phyloP scores from a whole-genome alignment of 805 yeast species.

The Monosporozyma servazzii region DNA sequence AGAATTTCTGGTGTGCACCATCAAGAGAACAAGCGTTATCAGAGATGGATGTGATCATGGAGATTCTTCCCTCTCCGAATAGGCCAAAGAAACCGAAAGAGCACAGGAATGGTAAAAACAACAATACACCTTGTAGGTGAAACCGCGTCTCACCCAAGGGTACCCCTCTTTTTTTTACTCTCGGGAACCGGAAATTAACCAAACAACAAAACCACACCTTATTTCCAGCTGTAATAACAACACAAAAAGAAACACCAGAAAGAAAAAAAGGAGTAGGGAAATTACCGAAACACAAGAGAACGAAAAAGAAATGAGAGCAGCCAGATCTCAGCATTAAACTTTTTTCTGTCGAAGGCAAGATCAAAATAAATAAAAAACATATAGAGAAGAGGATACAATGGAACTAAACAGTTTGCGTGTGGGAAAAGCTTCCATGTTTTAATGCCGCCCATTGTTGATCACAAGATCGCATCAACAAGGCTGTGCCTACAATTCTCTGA shows the following conservation, averaged over 20 bases:
- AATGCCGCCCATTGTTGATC: background rate
- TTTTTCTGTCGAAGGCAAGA: background rate
- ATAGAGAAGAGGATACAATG: background rate
- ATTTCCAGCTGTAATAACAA: background rate
- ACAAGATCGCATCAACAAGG: background rate
- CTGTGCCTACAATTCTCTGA: background rate
- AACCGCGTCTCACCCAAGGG: too few species aligned
- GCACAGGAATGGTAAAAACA: too few species aligned
- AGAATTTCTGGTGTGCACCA: too few species aligned
- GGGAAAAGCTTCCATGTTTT: background rate
- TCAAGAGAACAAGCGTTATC: too few species aligned
- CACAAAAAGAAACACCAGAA: background rate
- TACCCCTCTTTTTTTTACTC: too few species aligned
- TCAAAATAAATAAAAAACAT: too few species aligned
- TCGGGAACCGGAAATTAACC: too few species aligned
- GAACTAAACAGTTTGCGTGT: background rate
- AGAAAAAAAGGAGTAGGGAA: background rate
- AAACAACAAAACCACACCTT: background rate
- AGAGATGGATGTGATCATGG: too few species aligned
- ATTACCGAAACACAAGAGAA: background rate
- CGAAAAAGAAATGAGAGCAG: background rate
- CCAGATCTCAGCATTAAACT: background rate
- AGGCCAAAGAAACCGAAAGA: too few species aligned
- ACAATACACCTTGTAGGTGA: too few species aligned
- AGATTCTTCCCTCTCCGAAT: too few species aligned